These are phyloP conservation scores for Verbascum thapsus DNA, from an alignment of 257 asterid genomes.

Conservation along the genomic window DNA sequence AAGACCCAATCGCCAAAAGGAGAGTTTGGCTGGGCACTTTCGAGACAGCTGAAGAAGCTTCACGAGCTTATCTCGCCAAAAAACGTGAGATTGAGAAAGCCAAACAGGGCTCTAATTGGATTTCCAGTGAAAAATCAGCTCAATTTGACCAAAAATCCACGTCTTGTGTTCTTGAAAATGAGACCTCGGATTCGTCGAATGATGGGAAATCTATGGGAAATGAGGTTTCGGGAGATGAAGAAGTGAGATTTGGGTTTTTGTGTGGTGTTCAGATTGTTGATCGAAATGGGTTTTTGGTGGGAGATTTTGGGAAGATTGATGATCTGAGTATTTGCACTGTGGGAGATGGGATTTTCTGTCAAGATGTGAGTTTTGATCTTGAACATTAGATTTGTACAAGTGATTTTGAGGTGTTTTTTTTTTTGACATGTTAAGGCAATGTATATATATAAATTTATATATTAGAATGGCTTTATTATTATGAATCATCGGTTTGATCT, in stretches of 20 bases:
- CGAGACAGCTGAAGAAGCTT: conserved; percentile 44
- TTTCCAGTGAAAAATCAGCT: conserved; percentile 13
- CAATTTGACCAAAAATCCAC: conserved; percentile 31
- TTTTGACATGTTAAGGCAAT: too few species aligned
- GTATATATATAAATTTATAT: too few species aligned
- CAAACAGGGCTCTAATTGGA: conserved; percentile 23
- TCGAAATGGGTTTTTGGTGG: conserved; percentile 36
- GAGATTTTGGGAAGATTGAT: conserved; percentile 45
- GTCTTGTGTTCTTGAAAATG: conserved; percentile 31
- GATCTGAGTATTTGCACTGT: conserved; percentile 38
- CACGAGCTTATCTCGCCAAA: conserved; percentile 36
- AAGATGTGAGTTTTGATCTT: background rate
- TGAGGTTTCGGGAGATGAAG: background rate
- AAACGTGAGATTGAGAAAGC: conserved; percentile 35
- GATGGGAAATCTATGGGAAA: conserved; percentile 10
- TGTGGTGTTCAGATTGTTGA: conserved; percentile 38
- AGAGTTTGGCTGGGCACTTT: conserved; percentile 51
- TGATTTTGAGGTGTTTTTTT: too few species aligned
- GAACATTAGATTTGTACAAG: too few species aligned
- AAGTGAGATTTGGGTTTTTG: conserved; percentile 28
- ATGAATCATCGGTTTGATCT: too few species aligned
- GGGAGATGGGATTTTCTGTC: conserved; percentile 23
- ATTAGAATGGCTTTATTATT: too few species aligned
- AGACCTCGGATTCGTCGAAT: conserved; percentile 23
- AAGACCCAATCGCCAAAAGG: conserved; percentile 38